Conservation (phyloP, 352 stramenopile species). For the Globisporangium barbulae region DNA sequence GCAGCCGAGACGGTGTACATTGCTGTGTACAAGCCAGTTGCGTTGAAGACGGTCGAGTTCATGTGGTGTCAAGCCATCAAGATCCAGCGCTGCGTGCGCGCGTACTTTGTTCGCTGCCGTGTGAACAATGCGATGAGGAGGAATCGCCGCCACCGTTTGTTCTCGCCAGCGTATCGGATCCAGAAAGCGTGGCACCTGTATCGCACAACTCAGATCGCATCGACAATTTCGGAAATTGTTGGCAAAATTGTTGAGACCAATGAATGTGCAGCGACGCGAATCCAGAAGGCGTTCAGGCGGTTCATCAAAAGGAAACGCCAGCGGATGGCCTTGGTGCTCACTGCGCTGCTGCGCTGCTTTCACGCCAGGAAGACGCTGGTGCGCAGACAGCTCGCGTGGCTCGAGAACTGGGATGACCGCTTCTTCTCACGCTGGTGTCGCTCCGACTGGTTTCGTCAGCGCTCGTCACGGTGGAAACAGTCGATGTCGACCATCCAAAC, state of each 20-base stretch:
- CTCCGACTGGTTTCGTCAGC: background rate
- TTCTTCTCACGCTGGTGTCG: conserved; percentile 9
- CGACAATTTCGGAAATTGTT: conserved; percentile 9
- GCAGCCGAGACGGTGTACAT: conserved; percentile 7
- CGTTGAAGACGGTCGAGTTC: conserved; percentile 2
- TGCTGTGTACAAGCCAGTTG: conserved; percentile 8
- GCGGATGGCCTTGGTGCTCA: conserved; percentile 11
- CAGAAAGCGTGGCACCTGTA: conserved; percentile 25
- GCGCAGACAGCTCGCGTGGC: conserved; percentile 6
- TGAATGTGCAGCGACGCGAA: background rate
- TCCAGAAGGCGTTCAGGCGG: conserved; percentile 9
- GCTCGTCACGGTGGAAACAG: background rate
- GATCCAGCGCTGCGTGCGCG: conserved; percentile 25
- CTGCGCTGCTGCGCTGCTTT: conserved; percentile 22
- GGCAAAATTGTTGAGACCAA: conserved; percentile 12
- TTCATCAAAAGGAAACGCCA: conserved; percentile 10
- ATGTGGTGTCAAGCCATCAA: conserved; percentile 1
- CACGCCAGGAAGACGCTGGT: conserved; percentile 16
- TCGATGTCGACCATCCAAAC: background rate
- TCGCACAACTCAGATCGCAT: conserved; percentile 5
- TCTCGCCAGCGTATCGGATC: conserved; percentile 20
- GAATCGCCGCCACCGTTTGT: conserved; percentile 16
- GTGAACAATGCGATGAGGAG: conserved; percentile 8
- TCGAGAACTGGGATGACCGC: conserved; percentile 12
- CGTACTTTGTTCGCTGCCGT: conserved; percentile 7